Evolutionary conservation across 352 stramenopile species (phyloP), one percentile per base, ranked within the genome.

Genomic region (Phytophthora litchii): DNA sequence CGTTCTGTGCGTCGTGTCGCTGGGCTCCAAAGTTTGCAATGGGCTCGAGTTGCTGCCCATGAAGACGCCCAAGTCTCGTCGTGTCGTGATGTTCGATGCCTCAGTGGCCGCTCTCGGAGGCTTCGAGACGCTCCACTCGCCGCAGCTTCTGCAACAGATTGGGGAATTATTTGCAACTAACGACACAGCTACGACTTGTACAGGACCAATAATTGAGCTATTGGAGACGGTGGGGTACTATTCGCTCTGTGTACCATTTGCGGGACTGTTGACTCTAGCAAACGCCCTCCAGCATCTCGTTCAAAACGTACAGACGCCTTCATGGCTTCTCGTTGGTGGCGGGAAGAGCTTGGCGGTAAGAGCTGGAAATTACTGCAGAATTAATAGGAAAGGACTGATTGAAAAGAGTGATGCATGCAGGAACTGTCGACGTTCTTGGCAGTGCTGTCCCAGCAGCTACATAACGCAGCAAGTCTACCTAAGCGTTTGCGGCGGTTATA

Each of bases 381-480:
- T 29, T 17, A 21, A n/a, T 36, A n/a, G 12, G 32, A 19, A 10
- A 50, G 37, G 16, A 16, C 12, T 47, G 34, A 56, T 56, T 40
- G 14, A 56, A 59, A 14, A 49, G 34, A 2, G 29, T 40, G 19
- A 52, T 49, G 17, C 17, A 45, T 64, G 12, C 40, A 86, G 76
- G 74, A 78, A 10, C 46, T 68, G 2, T 86, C 71, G 36, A 65
- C 49, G 3, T 83, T 81, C n/a, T 20, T 81, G 11, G 70, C 65
- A 11, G 45, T 86, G 31, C 31, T 82, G 9, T 63, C 45, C 9
- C 65, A 63, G 25, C 70, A 78, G n/a, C 1, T 76, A 3, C 34
- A 67, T 20, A 69, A 68, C 20, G 41, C 78, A 31, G 58, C 74
- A 5, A 70, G 38, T 44, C 23, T 73, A 12, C 70, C 70, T 2